Conservation (phyloP, 768 basidiomycete species). For the Albatrellus ellisii region DNA sequence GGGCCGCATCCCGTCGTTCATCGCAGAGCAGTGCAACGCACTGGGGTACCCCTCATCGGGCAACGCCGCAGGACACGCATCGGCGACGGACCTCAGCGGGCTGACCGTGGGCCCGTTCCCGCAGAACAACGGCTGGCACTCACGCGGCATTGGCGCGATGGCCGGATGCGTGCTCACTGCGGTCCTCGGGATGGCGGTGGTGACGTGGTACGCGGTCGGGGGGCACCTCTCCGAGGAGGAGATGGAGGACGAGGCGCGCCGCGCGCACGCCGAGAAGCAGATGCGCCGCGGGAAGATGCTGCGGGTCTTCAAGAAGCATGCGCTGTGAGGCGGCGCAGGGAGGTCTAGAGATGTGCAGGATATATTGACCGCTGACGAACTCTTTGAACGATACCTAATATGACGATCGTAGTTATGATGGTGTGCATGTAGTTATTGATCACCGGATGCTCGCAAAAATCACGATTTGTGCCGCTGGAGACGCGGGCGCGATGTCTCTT, state of each 20-base stretch:
- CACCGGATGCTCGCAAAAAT: too few species aligned
- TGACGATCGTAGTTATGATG: too few species aligned
- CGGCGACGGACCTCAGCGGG: constrained; percentile 55
- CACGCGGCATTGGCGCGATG: constrained; percentile 68
- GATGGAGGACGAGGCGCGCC: constrained; percentile 56
- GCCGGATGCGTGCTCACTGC: constrained; percentile 69
- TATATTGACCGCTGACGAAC: too few species aligned
- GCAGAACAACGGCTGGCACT: constrained; percentile 59
- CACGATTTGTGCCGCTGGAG: too few species aligned
- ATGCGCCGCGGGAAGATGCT: constrained; percentile 35
- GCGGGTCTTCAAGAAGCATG: constrained; percentile 15
- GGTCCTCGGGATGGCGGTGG: constrained; percentile 66
- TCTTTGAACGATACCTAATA: too few species aligned
- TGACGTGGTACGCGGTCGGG: constrained; percentile 83
- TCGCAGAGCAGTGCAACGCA: constrained; percentile 63
- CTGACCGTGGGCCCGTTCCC: constrained; percentile 57
- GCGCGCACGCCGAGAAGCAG: constrained; percentile 45
- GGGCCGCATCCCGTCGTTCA: constrained; percentile 20
- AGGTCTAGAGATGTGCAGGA: too few species aligned
- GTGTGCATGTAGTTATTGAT: too few species aligned
- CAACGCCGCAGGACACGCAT: constrained; percentile 77
- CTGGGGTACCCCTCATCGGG: constrained; percentile 50
- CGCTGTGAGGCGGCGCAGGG: too few species aligned
- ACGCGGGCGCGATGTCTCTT: too few species aligned
- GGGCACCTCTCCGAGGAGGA: constrained; percentile 65